A percentile compares a stretch with the other conserved stretches of the same genome.
phyloP scores from a whole-genome alignment of 768 basidiomycete species.

The Mycena olivaceomarginata region DNA sequence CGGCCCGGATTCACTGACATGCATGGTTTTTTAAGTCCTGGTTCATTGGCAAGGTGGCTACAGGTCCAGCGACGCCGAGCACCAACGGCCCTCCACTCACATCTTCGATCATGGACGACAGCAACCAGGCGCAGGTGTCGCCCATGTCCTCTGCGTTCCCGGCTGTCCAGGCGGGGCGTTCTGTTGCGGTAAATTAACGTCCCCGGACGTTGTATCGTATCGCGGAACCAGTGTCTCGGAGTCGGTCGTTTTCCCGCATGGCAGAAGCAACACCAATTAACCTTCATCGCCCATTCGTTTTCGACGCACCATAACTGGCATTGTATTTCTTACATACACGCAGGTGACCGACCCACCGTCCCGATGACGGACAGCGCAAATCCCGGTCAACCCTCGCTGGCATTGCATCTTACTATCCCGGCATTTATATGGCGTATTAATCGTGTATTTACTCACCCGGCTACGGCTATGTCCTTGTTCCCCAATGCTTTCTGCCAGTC shows the following conservation, averaged over 20 bases:
- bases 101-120: constrained; percentile 58
- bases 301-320: constrained; percentile 27
- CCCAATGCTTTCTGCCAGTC: neutral
- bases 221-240: constrained; percentile 3
- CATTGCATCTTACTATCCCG: constrained; percentile 12
- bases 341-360: constrained; percentile 1
- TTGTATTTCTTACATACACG: constrained; percentile 21
- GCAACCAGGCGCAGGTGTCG: constrained; percentile 74
- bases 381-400: constrained; percentile 4
- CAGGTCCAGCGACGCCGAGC: constrained; percentile 67
- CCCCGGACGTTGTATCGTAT: neutral
- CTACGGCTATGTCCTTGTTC: constrained; percentile 18
- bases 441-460: constrained; percentile 31
- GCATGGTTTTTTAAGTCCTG: constrained; percentile 78
- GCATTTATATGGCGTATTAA: constrained; percentile 32
- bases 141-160: constrained; percentile 93
- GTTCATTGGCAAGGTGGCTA: constrained; percentile 92
- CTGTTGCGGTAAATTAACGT: constrained; percentile 50
- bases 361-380: neutral
- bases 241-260: constrained; percentile 2
- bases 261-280: constrained; percentile 9
- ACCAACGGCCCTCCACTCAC: constrained; percentile 53
- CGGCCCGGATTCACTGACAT: constrained; percentile 26
- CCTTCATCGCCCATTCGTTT: constrained; percentile 27
- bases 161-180: constrained; percentile 60